Evolutionary conservation across 805 yeast genomes (phyloP), one percentile per base, ranked within the genome.

Genomic region (Yarrowia sp.): DNA sequence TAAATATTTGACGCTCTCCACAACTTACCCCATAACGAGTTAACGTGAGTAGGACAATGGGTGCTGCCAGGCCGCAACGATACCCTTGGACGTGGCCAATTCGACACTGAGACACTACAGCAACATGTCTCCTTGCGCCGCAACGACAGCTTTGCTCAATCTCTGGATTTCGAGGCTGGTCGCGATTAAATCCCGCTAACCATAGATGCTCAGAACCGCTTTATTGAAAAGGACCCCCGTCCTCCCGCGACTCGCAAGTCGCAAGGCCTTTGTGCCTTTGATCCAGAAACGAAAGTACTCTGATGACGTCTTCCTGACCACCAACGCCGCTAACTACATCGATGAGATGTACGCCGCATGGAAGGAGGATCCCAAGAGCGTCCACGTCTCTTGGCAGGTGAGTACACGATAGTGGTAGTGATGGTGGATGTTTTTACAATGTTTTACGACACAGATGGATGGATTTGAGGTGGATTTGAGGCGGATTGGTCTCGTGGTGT

Each of bases 291-390:
- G 73, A 67, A 33, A 58, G 51, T 58, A 58, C 51, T 58, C 64
- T 38, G 70, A 71, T 66, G 99, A 95, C 78, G 82, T 86, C 45
- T 95, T 95, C 77, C 79, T 92, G 70, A 89, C 89, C 70, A 85
- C 95, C 67, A 85, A 86, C 75, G 90, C 90, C 77, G 95, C 97
- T 68, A 86, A 86, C 73, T 95, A 95, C 78, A 89, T 95, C 72
- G 99, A 95, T 77, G 98, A 95, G 80, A 95, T 95, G 99, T 95
- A 92, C 78, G 85, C 85, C 69, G 92, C 96, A 61, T 95, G 98
- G 98, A 83, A 85, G 73, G 77, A 85, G 69, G 99, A 95, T 76
- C 99, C 98, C 35, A 68, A 80, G 48, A 86, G 93, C 64, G 99
- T 95, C 47, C 99, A 95, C 77, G 87, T 86, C 44, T 92, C 98